Base-by-base conservation (phyloP, 305 asterid species). In the Ajuga reptans region DNA sequence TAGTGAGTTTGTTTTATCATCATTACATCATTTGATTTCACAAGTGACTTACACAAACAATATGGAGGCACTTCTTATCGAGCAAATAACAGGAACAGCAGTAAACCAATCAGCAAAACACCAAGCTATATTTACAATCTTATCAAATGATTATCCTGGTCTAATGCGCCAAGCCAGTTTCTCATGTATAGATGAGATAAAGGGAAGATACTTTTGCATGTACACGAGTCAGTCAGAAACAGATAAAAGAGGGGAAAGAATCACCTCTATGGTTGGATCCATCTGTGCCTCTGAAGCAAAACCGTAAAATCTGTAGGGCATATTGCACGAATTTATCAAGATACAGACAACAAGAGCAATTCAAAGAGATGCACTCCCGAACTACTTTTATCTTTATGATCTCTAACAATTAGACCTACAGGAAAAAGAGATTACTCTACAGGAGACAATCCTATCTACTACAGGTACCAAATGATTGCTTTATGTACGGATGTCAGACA, bases 241-340 rank as follows among this genome's bases (percentile, higher is more conserved):
- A 36, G 55, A 45, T 63, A 51, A 47, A 47, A 16, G 47, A 55
- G 64, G 61, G 45, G 61, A 18, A 61, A 78, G 24, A 11, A 66
- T 62, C 71, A 90, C 99, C 97, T 91, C 99, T 21, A 93, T 66
- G 24, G 97, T 91, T 17, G 99, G 99, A 58, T 86, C 96, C 96
- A 81, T 87, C 76, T 89, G 99, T 41, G 88, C 96, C 81, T 93
- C 96, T 10, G 98, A 88, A 75, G 97, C 95, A 84, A 93, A 93
- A 68, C 97, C 97, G 73, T 86, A 91, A 78, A 80, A 91, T 81
- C 97, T 93, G 85, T 24, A 74, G 59, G 75, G 72, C 72, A 79
- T 56, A 75, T 70, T 15, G 65, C 55, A 56, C 36, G 64, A 63
- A 59, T 41, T 41, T 61, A 65, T 65, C 68, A 65, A 37, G 47